These are phyloP conservation scores for Cercospora beticola DNA, from an alignment of 2,329 filamentous ascomycete species.

Conservation along the genomic window DNA sequence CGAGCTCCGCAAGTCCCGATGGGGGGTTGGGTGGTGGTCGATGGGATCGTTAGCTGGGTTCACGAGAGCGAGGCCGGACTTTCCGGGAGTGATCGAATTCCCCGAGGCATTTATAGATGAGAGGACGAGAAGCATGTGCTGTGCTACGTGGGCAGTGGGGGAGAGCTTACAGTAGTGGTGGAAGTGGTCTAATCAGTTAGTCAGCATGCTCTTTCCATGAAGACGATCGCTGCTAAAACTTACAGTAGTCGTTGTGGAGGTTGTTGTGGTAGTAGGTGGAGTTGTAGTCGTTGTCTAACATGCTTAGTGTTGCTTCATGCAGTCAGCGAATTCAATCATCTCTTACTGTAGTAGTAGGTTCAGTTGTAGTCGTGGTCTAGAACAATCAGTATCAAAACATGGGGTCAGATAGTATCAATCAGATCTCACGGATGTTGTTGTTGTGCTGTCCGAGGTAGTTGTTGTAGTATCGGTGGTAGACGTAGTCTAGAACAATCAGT, in stretches of 20 bases:
- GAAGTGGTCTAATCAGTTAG: not conserved
- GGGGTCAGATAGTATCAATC: not conserved
- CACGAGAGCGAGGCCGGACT: not conserved
- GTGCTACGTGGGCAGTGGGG: not conserved
- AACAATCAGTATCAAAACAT: not conserved
- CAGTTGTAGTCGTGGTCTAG: not conserved
- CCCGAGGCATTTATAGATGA: no score
- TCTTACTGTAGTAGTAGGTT: no score
- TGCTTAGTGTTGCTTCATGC: no score
- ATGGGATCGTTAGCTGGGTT: not conserved
- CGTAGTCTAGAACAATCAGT: not conserved
- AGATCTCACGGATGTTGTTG: not conserved
- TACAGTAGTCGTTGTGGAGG: not conserved
- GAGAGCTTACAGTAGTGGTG: not conserved
- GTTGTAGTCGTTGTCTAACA: not conserved
- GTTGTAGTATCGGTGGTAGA: not conserved
- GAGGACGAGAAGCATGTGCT: no score
- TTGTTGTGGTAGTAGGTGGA: not conserved
- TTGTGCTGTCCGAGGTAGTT: not conserved
- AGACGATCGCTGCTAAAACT: not conserved
- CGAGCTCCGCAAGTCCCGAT: not conserved
- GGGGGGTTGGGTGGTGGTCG: not conserved
- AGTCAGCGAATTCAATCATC: no score
- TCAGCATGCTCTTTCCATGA: not conserved
- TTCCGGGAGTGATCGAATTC: not conserved